These are phyloP conservation scores for Suhomyces sp. DNA, from an alignment of 805 yeast species.

Conservation along the genomic window DNA sequence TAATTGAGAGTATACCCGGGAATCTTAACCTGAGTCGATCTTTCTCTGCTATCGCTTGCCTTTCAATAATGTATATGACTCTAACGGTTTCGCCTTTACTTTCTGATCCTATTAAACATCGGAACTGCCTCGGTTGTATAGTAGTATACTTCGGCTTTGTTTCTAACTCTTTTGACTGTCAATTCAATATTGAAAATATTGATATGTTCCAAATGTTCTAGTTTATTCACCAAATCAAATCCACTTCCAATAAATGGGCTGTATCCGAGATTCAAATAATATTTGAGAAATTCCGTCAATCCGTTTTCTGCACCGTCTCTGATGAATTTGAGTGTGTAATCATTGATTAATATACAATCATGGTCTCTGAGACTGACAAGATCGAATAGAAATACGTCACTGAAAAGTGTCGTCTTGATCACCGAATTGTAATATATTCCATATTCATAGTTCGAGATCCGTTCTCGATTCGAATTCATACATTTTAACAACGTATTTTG, in stretches of 20 bases:
- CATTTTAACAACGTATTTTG: constrained; percentile 15
- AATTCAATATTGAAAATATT: constrained; percentile 4
- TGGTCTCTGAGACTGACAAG: constrained; percentile 1
- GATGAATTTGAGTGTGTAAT: constrained; percentile 11
- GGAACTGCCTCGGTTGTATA: too few relatives aligned
- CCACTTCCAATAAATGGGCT: constrained; percentile 11
- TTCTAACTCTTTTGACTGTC: too few relatives aligned
- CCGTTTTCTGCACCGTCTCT: constrained; percentile 5
- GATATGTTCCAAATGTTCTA: constrained; percentile 1
- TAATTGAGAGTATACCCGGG: too few relatives aligned
- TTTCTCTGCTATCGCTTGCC: too few relatives aligned
- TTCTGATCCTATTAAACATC: too few relatives aligned
- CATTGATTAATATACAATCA: constrained; percentile 9
- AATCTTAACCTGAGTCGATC: too few relatives aligned
- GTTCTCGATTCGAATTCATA: constrained; percentile 9
- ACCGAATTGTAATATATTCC: constrained; percentile 10
- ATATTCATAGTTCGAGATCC: constrained; percentile 13
- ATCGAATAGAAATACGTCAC: constrained; percentile 8
- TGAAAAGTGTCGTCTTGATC: constrained; percentile 5
- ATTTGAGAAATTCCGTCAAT: constrained; percentile 11
- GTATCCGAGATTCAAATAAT: constrained; percentile 11
- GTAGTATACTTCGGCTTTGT: too few relatives aligned
- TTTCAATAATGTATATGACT: too few relatives aligned
- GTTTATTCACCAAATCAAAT: constrained; percentile 8
- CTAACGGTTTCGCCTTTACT: too few relatives aligned